Evolutionary conservation across 345 rosid genomes (phyloP).

Genomic region (Reutealis trisperma): DNA sequence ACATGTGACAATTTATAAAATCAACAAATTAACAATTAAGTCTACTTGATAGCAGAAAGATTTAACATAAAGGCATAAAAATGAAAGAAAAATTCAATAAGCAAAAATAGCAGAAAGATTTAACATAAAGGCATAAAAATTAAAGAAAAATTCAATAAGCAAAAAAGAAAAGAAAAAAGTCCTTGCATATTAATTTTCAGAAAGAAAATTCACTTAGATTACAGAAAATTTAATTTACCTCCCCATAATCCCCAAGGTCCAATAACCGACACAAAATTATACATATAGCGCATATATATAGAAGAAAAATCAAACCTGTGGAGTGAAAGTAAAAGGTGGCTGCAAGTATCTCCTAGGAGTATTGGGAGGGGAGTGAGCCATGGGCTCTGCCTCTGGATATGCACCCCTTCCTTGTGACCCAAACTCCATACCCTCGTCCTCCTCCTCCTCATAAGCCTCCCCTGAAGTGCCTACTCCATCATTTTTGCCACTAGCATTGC

Average conservation of each 20-base stretch:
- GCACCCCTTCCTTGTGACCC: slow-evolving; percentile 16
- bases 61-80: neutral
- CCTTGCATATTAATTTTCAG: neutral
- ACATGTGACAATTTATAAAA: neutral
- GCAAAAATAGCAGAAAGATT: neutral
- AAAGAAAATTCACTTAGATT: neutral
- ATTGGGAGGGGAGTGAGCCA: slow-evolving; percentile 37
- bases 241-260: neutral
- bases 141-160: too few relatives aligned
- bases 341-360: slow-evolving; percentile 26
- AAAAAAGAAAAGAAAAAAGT: neutral
- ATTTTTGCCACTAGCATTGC: slow-evolving; percentile 58
- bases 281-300: neutral
- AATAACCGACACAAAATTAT: neutral
- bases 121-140: neutral
- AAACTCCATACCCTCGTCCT: slow-evolving; percentile 19
- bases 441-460: slow-evolving; percentile 27
- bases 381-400: slow-evolving; percentile 28
- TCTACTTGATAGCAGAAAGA: slow-evolving; percentile 2
- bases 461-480: slow-evolving; percentile 48
- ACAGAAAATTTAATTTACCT: neutral
- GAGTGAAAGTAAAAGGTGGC: slow-evolving; percentile 29
- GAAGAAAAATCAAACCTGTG: slow-evolving; percentile 29
- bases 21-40: neutral
- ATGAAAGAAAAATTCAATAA: neutral